phyloP scores from a whole-genome alignment of 805 yeast species.

The Zygosaccharomyces rouxii region DNA sequence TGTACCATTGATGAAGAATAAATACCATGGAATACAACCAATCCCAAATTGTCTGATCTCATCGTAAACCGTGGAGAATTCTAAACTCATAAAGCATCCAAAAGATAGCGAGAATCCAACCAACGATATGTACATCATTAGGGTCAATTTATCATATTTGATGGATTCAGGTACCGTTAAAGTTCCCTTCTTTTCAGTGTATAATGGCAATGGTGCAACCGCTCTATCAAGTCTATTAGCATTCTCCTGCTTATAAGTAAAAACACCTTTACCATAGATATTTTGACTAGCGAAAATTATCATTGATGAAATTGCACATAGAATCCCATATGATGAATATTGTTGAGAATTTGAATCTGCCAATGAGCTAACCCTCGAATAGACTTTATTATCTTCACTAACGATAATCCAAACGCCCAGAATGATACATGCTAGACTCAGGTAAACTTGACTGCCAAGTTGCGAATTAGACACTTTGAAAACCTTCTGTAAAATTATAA shows the following conservation, averaged over 20 bases:
- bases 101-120: constrained; percentile 67
- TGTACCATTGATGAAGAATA: constrained; percentile 61
- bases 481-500: constrained; percentile 52
- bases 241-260: constrained; percentile 42
- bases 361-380: background rate
- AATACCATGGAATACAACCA: constrained; percentile 41
- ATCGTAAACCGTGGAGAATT: constrained; percentile 40
- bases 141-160: constrained; percentile 73
- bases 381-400: constrained; percentile 17
- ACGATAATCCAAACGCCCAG: constrained; percentile 34
- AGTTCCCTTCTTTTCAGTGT: constrained; percentile 9
- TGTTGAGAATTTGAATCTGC: constrained; percentile 6
- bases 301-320: constrained; percentile 63
- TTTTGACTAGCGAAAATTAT: constrained; percentile 80
- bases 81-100: constrained; percentile 68
- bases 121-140: constrained; percentile 73
- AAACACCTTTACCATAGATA: constrained; percentile 77
- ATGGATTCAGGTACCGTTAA: constrained; percentile 8
- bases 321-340: constrained; percentile 46
- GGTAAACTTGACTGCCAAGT: constrained; percentile 11
- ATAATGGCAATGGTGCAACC: constrained; percentile 22
- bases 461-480: constrained; percentile 22
- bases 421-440: constrained; percentile 27
- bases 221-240: constrained; percentile 1
- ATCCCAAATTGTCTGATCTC: constrained; percentile 22